phyloP scores from a whole-genome alignment of 306 rosid species.

The Sicyos edulis region DNA sequence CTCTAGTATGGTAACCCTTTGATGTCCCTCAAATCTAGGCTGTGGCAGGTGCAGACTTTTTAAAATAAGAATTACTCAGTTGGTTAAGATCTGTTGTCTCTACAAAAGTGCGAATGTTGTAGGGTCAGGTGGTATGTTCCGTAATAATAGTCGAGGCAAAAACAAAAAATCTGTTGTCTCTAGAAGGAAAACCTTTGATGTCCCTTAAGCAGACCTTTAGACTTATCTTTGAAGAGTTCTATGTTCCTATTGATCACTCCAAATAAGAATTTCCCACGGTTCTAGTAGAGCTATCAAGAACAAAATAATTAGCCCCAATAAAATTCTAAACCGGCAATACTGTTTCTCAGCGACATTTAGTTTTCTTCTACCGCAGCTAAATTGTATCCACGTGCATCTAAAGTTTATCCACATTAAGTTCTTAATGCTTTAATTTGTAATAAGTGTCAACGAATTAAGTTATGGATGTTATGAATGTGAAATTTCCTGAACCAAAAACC shows the following conservation, averaged over 20 bases:
- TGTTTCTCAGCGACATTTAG: background rate
- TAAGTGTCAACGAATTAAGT: background rate
- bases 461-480: background rate
- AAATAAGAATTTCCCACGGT: background rate
- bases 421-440: background rate
- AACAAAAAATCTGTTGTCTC: too few species aligned
- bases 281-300: background rate
- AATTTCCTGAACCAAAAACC: background rate
- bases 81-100: too few species aligned
- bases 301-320: background rate
- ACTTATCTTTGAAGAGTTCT: background rate
- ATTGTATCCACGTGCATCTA: background rate
- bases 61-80: background rate
- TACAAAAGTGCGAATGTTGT: too few species aligned
- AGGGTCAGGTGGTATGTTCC: too few species aligned
- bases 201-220: too few species aligned
- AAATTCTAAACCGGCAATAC: background rate
- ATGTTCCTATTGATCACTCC: background rate
- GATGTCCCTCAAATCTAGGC: background rate
- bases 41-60: background rate
- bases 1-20: background rate
- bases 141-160: too few species aligned
- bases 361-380: background rate
- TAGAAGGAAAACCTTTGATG: too few species aligned
- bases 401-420: background rate